Base-by-base conservation (phyloP, 495 filamentous ascomycete species). In the Penicillium samsonianum region DNA sequence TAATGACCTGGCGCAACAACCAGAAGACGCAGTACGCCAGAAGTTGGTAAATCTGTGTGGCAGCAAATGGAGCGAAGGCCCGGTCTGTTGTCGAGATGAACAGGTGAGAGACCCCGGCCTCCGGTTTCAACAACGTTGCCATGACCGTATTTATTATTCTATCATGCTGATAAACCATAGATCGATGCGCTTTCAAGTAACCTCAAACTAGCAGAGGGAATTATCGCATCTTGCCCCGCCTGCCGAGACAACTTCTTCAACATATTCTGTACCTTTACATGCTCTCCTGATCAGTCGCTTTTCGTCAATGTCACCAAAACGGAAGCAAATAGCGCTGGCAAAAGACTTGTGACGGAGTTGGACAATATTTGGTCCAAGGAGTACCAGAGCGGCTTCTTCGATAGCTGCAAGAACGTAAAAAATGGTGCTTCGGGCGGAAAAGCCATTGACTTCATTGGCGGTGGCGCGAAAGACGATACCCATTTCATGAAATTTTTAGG, bases 321-420 rank as follows among this genome's bases (percentile, higher is more conserved):
- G 1, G 73, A 84, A 60, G 73, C 81, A 58, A 79, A 82, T 43
- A 85, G 80, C 35, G 82, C 82, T 5, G 80, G 80, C 45, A 95
- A 95, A 68, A 74, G 72, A 31, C 74, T 91, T 22, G 92, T 96
- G 41, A 91, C 88, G 1, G 92, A 96, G 73, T 70, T 98, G 22
- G 91, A 97, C 62, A 91, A 96, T 61, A 67, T 98, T n/a, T 85
- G 96, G 67, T 90, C 90, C 0, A 81, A 92, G 51, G 81, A 88
- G 50, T 98, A 93, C 73, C 92, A 91, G 25, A 82, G 83, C 38
- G 92, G 90, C 3, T 96, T 98, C 74, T 98, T 90, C 72, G 81
- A 96, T 68, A 98, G 94, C 69, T 98, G 94, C 77, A 98, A 98
- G 73, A 90, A 98, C 70, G 91, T 98, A 68, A 97, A 98, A 67